Evolutionary conservation across 495 filamentous ascomycete genomes (phyloP), one percentile per base, ranked within the genome.

Genomic region (Beverwykella pulmonaria): DNA sequence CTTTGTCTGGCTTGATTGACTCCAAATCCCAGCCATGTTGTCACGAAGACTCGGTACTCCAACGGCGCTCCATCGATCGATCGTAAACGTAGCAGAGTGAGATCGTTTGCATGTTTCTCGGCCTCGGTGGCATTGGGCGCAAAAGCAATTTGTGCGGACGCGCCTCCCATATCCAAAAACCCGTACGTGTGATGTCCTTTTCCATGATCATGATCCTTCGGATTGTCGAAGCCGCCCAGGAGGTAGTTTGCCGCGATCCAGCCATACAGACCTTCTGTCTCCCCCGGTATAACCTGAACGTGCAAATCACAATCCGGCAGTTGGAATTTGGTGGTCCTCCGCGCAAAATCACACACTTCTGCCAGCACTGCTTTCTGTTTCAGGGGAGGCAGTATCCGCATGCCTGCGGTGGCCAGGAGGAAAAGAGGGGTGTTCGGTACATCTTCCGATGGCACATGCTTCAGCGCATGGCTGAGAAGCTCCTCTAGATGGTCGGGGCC

Each of bases 171-270:
- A 75, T 99, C 94, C 56, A 99, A 77, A 74, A 99, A 99, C 0
- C 94, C 94, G 75, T 98, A 99, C 0, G 94, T 99, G 71, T 94
- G 90, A 70, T 98, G 94, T 25, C 86, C 89, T 71, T 97, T 92
- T 19, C 92, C 92, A 72, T 90, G 87, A 55, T 81, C 79, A 69
- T 95, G 91, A 25, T 83, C 78, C 26, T 85, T 81, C 0, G 92
- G 90, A n/a, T 83, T 77, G 75, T 98, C 90, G 68, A 98, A 98
- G 1, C 92, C 92, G n/a, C 91, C 92, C 32, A 99, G 79, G 20
- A 99, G 78, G 73, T 98, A 99, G 73, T 99, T 99, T n/a, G 93
- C 88, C 34, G 94, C 94, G 67, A 98, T 88, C 94, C 94, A 99
- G n/a, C 94, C 94, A 69, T 98, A 99, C 44, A 99, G 76, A 19